Base-by-base conservation (phyloP, 208 protist species). In the Trypanosoma rangeli region DNA sequence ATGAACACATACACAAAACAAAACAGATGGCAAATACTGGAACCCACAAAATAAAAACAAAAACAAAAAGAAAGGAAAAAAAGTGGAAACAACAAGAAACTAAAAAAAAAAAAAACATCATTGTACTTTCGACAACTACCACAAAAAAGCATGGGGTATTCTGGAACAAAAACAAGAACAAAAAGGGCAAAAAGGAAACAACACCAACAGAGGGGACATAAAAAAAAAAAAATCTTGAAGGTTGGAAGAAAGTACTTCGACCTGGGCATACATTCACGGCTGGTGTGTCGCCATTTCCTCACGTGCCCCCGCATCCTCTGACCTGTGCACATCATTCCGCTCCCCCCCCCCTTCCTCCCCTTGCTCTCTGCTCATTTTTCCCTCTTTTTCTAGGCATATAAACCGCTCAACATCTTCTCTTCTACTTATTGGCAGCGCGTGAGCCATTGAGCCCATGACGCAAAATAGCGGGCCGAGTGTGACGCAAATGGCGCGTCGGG, bases 41-140 rank as follows among this genome's bases (percentile, higher is more conserved):
- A n/a, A n/a, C n/a, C n/a, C n/a, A n/a, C n/a, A n/a, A n/a, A n/a
- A n/a, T n/a, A n/a, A n/a, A n/a, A n/a, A n/a, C n/a, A n/a, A n/a
- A n/a, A n/a, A n/a, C n/a, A n/a, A n/a, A n/a, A 42, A 42, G 10
- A 13, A 42, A 28, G 54, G 24, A 70, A 79, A 75, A 67, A 39
- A 35, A 67, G 37, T 42, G 61, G 42, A 70, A 52, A 54, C 22
- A 20, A 44, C 15, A 46, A 26, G 39, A 26, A 42, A 35, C 20
- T 8, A 52, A 61, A 18, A 65, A 39, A 68, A 61, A 7, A 37
- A 37, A 74, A 0, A 7, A 58, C 16, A 59, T 42, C 4, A 13
- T 42, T 42, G 10, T 42, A 42, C 16, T 37, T 9, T 42, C 16
- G n/a, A 9, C 16, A 31, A 69, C 42, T 46, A 26, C 56, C 46